Evolutionary conservation across 148 eudicot species (phyloP), one percentile per base, ranked within the genome.

Genomic region (Fagopyrum esculentum): DNA sequence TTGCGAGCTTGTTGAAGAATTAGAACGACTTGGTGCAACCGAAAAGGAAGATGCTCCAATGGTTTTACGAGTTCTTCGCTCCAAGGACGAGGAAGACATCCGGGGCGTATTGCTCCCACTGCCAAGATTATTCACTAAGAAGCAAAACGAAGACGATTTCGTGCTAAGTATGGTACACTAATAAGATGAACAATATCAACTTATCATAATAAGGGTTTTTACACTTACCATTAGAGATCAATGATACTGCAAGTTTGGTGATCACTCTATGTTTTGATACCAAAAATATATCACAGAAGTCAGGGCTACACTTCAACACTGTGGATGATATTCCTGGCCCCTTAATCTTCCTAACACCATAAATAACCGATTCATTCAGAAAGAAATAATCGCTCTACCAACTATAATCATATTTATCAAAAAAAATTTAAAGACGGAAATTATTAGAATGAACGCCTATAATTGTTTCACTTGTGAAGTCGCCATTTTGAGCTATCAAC

Each of bases 231-330:
- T 79, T 66, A 68, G 74, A 57, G 60, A 75, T 77, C 73, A 79
- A 73, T 43, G 79, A 74, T 54, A 77, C 60, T 57, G 69, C 75
- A 22, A 80, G 79, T 75, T 73, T 83, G 49, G 87, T 83, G 71
- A 79, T 75, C 64, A 86, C 75, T 74, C 79, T 80, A 46, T 76
- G 47, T 73, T 78, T 77, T 51, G 87, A 78, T 48, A 88, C 82
- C 64, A 86, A 71, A 71, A 82, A 86, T 50, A 86, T 73, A 30
- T 80, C 73, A 64, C 92, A 85, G 0, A 76, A 69, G 13, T 80
- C 81, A 64, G 92, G 85, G 76, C 87, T 86, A 55, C 78, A 77
- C 66, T 88, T 85, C n/a, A 86, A 76, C 47, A 88, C 78, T 46
- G 78, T 50, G 59, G 86, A 85, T 72, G 90, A 87, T 52, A 88